Base-by-base conservation (phyloP, 2,329 filamentous ascomycete genomes). In the Bimuria novae-zelandiae region DNA sequence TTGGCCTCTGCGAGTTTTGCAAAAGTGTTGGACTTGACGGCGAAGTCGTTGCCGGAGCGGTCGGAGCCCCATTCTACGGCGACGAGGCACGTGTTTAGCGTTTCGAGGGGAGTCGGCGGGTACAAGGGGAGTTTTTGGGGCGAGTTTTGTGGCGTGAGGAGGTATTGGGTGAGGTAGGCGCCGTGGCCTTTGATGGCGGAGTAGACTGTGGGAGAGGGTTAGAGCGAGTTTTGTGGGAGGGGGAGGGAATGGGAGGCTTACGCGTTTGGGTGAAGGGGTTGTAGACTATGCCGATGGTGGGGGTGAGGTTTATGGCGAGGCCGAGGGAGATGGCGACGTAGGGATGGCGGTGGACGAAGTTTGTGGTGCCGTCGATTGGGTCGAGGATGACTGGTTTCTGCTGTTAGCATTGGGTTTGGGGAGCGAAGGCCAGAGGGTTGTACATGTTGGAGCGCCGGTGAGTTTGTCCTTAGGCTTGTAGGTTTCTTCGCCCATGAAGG, bases 281-380 rank as follows among this genome's bases (percentile, higher is more conserved):
- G 77, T 90, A 92, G 56, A 93, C 85, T 52, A 93, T 85, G 56
- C 89, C 89, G 39, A 92, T 80, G 48, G 79, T 78, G 19, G 89
- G 88, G 51, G 70, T 66, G 57, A 82, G 82, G 65, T 82, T 75
- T 56, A 91, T 74, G 37, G 87, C 82, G 52, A 93, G 80, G 40
- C 89, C 89, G 29, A 93, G 84, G 10, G 88, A 90, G 75, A 92
- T 87, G 76, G 86, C 89, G 56, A 89, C 88, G 64, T 85, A 82
- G 58, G 84, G 88, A 74, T 90, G 88, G 17, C 82, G 83, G 75
- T 92, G 89, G 41, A 92, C 83, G 67, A 93, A 92, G 79, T 92
- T 92, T 45, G 87, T 90, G 6, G 84, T 92, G 67, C 88, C 89
- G 75, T 93, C 89, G 63, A 93, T 92, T 39, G 89, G 89, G 70